Base-by-base conservation (phyloP, 2,329 filamentous ascomycete genomes). In the Beauveria sp. region DNA sequence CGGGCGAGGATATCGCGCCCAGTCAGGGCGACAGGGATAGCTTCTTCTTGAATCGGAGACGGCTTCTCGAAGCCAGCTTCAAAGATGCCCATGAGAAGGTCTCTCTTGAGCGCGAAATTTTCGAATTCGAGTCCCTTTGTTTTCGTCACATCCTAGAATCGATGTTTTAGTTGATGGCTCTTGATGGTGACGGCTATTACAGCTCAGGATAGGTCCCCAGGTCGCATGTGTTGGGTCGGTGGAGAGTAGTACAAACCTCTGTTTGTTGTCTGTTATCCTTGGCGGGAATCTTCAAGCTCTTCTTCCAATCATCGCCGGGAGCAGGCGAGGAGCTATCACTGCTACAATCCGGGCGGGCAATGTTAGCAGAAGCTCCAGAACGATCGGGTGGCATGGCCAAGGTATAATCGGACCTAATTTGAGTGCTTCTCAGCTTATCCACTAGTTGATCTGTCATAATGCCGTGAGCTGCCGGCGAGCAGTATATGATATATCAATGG, bases 11-110 rank as follows among this genome's bases (percentile, higher is more conserved):
- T 93, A 73, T 99, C 95, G 77, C 93, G 86, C 61, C 95, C 95
- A 53, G 93, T 96, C 62, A 99, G 83, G 56, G 95, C 95, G 67
- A 99, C 93, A 53, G 95, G 95, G 71, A 99, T 97, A 60, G 95
- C 92, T 79, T 98, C 95, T 87, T 99, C 95, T 85, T 99, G 95
- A 70, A 99, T 99, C 12, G 95, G 95, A 62, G 95, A 99, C 18
- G 95, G 95, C 78, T 96, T 97, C 75, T 99, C 95, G 75, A 97
- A 99, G 65, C 95, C 95, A 68, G 95, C 95, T 79, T 99, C 95
- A 75, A 98, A 99, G 67, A 99, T 98, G 65, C 95, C 95, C 93
- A 98, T 99, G 79, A 99, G 86, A 64, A 99, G 80, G 73, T 96
- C 91, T 73, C 95, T 85, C 80, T 96, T 96, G 69, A 99, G 88